Evolutionary conservation across 257 asterid genomes (phyloP).

Genomic region (Jaltomata sinuosa): DNA sequence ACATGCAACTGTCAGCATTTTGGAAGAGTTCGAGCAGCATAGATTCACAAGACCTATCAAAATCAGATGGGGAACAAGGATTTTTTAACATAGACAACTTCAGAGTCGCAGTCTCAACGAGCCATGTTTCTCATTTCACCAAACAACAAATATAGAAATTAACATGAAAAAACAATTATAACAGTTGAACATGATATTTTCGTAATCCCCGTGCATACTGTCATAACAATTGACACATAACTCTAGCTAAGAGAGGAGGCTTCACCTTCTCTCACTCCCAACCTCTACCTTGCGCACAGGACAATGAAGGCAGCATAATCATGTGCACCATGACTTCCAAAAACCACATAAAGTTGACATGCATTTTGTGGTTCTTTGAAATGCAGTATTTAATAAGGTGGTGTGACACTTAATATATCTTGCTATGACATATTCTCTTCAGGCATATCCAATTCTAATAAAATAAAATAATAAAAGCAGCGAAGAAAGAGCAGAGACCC

Average conservation of each 20-base stretch:
- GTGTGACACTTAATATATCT: not conserved
- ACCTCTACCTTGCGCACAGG: not conserved
- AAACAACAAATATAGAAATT: not conserved
- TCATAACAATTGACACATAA: not conserved
- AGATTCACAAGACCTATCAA: not conserved
- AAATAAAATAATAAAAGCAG: not conserved
- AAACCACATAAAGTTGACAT: not conserved
- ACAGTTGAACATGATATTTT: not conserved
- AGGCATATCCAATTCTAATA: not conserved
- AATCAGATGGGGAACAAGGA: not conserved
- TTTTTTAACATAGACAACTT: not conserved
- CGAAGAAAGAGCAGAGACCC: not conserved
- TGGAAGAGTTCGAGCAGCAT: not conserved
- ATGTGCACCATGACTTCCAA: not conserved
- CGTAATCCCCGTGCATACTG: not conserved
- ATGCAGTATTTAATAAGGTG: not conserved
- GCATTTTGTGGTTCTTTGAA: not conserved
- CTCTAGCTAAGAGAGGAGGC: not conserved
- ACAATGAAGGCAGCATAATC: not conserved
- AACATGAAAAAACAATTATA: not conserved
- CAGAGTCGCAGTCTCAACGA: not conserved
- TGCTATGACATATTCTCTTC: not conserved
- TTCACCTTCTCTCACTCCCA: not conserved
- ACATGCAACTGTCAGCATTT: not conserved
- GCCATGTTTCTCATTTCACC: not conserved